Base-by-base conservation (phyloP, 805 yeast species). In the Ogataea pilisensis region DNA sequence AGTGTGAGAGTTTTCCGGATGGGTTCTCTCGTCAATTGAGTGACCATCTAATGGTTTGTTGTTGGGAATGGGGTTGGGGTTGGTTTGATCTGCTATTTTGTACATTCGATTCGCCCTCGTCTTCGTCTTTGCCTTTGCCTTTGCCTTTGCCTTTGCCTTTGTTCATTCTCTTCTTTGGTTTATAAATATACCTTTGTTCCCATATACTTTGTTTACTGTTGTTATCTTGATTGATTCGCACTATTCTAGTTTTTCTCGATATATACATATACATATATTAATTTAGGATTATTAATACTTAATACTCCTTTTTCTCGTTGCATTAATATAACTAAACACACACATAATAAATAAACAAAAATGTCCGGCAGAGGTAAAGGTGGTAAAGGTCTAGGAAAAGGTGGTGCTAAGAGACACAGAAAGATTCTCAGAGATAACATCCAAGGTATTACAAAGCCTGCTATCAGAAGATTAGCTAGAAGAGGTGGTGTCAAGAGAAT, bases 401-500 rank as follows among this genome's bases (percentile, higher is more conserved):
- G 97, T 76, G 99, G 99, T 78, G 99, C 99, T 65, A 91, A 91
- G 84, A 89, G 99, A 76, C 99, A 91, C 89, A 88, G 98, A 83
- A 90, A 90, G 87, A 87, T 91, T 73, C 80, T 90, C 57, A 90
- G 98, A 81, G 99, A 93, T 73, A 93, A 91, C 91, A 91, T 93
- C 59, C 97, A 90, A 76, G 99, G 99, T 80, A 91, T 91, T 69
- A 91, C 99, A 52, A 91, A 91, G 82, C 99, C 99, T 68, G 99
- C 99, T 66, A 91, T 91, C 68, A 89, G 99, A 80, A 91, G 99
- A 87, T 84, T 91, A 64, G 99, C 99, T 40, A 91, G 99, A 84
- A 89, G 99, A 87, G 99, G 99, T 78, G 99, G 99, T 90, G 99
- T 91, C 67, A 91, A 91, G 85, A 96, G 99, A 86, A 91, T 91